Evolutionary conservation across 202 grass and related monocot genomes (phyloP).

Genomic region (Sporobolus alterniflorus): DNA sequence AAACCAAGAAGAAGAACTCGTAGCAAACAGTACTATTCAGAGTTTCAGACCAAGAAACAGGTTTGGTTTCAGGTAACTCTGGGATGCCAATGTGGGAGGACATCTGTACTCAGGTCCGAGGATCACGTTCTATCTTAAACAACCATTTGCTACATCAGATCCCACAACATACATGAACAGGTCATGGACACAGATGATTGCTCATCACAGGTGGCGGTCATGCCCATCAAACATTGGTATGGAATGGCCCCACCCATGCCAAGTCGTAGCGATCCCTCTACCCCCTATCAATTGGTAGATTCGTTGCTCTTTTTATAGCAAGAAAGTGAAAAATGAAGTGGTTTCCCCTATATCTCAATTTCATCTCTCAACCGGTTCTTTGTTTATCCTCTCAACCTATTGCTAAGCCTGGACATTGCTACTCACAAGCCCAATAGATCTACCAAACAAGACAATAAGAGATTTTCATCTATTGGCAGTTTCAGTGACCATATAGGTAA

Average conservation of each 20-base stretch:
- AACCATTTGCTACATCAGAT: not conserved
- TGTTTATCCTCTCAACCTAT: not conserved
- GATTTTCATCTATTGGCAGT: not conserved
- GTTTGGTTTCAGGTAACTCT: not conserved
- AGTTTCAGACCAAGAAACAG: not conserved
- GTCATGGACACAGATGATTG: not conserved
- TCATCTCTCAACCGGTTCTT: too few relatives aligned
- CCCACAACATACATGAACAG: not conserved
- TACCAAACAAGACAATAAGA: not conserved
- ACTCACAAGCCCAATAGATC: not conserved
- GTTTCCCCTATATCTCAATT: not conserved
- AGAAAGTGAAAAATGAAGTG: not conserved
- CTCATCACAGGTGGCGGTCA: not conserved
- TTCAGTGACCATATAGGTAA: not conserved
- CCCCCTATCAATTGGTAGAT: not conserved
- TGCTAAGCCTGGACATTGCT: not conserved
- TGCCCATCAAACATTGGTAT: not conserved
- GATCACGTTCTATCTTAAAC: not conserved
- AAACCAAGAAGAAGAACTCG: not conserved
- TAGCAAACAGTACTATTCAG: not conserved
- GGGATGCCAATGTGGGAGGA: not conserved
- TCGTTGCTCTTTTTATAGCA: not conserved
- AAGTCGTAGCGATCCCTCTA: too few relatives aligned
- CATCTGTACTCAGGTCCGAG: not conserved
- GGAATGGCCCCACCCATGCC: not conserved